Base-by-base conservation (phyloP, 495 filamentous ascomycete species). In the Talaromyces ruber region DNA sequence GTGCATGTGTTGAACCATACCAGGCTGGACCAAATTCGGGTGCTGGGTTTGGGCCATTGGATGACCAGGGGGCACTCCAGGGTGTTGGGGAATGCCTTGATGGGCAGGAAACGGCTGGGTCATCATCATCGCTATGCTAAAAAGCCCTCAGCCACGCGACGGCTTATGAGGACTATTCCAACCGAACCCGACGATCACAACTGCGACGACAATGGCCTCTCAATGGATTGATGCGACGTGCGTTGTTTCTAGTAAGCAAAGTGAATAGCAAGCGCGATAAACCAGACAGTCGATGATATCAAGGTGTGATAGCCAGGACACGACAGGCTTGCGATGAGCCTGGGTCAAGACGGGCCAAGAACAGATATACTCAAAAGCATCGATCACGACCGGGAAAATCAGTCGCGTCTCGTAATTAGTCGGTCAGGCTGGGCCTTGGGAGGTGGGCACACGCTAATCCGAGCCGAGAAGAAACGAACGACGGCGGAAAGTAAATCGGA, bases 1-100 rank as follows among this genome's bases (percentile, higher is more conserved):
- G 68, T 94, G 91, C 70, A 88, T 88, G 71, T 88, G 88, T 66
- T 89, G 90, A 45, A 85, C 84, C 80, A 95, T 92, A 24, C 76
- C 82, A 67, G 74, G 76, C 21, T 76, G 81, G 67, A 74, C 79
- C 78, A 65, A 76, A 64, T 76, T 88, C 59, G 88, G 90, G 68
- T 91, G 89, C 69, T 91, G 89, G 71, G 72, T 82, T 61, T 76
- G 81, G 11, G 75, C 81, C 84, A 90, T 89, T 65, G 86, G 88
- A 71, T 94, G 91, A 52, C 88, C 88, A 51, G 87, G 90, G 66
- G 88, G 83, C 62, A 90, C 79, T 65, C 86, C 86, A 34, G 82
- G 82, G 69, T 91, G 88, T 62, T 87, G 86, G 52, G 84, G 84
- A 74, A 93, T 91, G 72, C 80, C 84, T 76, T 77, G 84, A 79